Evolutionary conservation across 1,139 yeast species (phyloP).

Genomic region (Pichia norvegensis): DNA sequence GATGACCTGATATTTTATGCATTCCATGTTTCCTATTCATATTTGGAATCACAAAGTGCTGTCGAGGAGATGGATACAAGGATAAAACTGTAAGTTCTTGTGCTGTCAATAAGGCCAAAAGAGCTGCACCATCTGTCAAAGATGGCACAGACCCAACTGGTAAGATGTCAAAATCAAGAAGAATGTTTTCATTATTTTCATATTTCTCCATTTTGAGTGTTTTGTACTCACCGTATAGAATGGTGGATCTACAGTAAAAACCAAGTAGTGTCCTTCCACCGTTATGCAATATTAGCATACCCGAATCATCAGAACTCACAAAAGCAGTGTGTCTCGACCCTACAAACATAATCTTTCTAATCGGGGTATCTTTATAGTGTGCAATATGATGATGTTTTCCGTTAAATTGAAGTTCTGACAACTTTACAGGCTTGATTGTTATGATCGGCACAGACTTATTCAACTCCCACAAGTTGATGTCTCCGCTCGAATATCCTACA

Average conservation of each 20-base stretch:
- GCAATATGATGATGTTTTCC: slow-evolving; percentile 38
- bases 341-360: slow-evolving; percentile 46
- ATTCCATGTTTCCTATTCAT: slow-evolving; percentile 33
- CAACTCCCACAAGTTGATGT: slow-evolving; percentile 41
- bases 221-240: slow-evolving; percentile 47
- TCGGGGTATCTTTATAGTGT: slow-evolving; percentile 41
- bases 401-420: slow-evolving; percentile 12
- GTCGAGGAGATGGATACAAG: slow-evolving; percentile 42
- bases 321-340: slow-evolving; percentile 52
- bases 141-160: slow-evolving; percentile 22
- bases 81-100: slow-evolving; percentile 47
- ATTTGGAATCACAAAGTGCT: slow-evolving; percentile 47
- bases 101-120: slow-evolving; percentile 55
- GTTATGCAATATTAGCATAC: slow-evolving; percentile 53
- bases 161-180: slow-evolving; percentile 18
- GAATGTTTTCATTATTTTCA: slow-evolving; percentile 13
- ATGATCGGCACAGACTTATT: slow-evolving; percentile 27
- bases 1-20: slow-evolving; percentile 38
- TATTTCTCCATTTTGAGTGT: neutral
- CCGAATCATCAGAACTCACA: slow-evolving; percentile 52
- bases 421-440: slow-evolving; percentile 31
- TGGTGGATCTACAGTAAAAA: slow-evolving; percentile 39
- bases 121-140: slow-evolving; percentile 33
- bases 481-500: slow-evolving; percentile 39
- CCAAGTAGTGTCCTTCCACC: slow-evolving; percentile 50